A percentile compares a stretch with the other conserved stretches of the same genome.
These are phyloP conservation scores for Trametes cubensis DNA, from an alignment of 768 basidiomycete species.

Conservation along the genomic window DNA sequence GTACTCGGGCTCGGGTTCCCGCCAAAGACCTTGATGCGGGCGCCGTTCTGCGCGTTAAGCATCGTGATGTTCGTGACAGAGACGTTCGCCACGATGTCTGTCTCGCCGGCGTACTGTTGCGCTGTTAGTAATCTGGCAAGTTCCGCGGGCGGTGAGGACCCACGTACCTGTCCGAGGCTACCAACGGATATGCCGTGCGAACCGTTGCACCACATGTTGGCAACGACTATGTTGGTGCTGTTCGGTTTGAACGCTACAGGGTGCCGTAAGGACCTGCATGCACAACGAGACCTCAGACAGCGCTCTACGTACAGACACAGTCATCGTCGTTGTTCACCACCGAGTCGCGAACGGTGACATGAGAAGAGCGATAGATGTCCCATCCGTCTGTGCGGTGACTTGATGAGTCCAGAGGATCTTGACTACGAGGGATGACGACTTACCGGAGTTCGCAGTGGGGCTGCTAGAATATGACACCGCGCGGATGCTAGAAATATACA, in stretches of 20 bases:
- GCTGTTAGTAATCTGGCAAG: no score
- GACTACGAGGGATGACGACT: background rate
- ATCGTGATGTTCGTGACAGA: constrained; percentile 46
- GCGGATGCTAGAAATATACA: constrained; percentile 30
- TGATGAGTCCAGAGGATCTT: background rate
- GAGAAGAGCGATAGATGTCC: constrained; percentile 49
- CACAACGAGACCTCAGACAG: background rate
- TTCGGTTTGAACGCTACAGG: constrained; percentile 47
- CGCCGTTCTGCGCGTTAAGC: constrained; percentile 51
- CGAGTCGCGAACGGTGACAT: constrained; percentile 40
- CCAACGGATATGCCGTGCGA: constrained; percentile 53
- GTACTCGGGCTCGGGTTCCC: constrained; percentile 43
- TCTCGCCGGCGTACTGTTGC: constrained; percentile 38
- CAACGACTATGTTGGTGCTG: constrained; percentile 45
- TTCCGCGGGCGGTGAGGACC: background rate
- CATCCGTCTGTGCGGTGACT: constrained; percentile 42
- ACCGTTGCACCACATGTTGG: constrained; percentile 47
- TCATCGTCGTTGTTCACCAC: constrained; percentile 48
- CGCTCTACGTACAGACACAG: constrained; percentile 35
- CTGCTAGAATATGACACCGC: constrained; percentile 39
- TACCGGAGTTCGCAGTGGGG: constrained; percentile 40
- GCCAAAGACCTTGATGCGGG: constrained; percentile 55
- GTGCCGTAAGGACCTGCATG: background rate
- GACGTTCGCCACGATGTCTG: constrained; percentile 50
- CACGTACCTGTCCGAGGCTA: constrained; percentile 45